Base-by-base conservation (phyloP, 1,284 basidiomycete species). In the Exsudoporus floridanus region DNA sequence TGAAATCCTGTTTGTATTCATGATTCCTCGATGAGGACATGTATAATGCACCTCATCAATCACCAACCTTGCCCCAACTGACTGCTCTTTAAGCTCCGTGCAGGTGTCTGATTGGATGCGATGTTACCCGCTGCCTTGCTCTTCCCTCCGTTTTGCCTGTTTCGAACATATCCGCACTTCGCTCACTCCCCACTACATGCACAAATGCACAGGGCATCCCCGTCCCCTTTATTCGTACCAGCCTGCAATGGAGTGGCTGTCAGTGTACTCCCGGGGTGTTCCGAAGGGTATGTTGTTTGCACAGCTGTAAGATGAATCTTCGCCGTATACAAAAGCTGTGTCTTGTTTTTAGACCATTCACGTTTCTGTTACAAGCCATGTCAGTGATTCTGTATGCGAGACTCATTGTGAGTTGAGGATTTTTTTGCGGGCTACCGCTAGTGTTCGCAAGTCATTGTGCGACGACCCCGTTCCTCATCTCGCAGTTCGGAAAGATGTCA, bases 31-130 rank as follows among this genome's bases (percentile, higher is more conserved):
- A 54, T 40, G 50, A 37, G 31, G 40, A 40, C 35, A 21, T 35
- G 35, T 43, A 37, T 57, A 10, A 47, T 54, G 50, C 44, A 49
- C 52, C 45, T 54, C 51, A 42, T 36, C 48, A 37, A 36, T 57
- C 54, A 45, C 35, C 30, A 44, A 46, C 33, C 42, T 43, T 55
- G 41, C 52, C 27, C 47, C 51, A 51, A 39, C 44, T 36, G 39
- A 37, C 57, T 49, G 49, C 44, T 55, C 49, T 51, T 59, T 68
- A 66, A 70, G 60, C 60, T 70, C 67, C 66, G 62, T 59, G 19
- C 41, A 52, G 54, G 44, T 42, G 31, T 19, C 55, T 58, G 54
- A 55, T 50, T 48, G 53, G 31, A 42, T 54, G 55, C 40, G 34
- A 49, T 52, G 31, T 56, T 57, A 44, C 49, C 50, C 56, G 46